A percentile compares a stretch with the other conserved stretches of the same genome.
Evolutionary conservation across 257 asterid species (phyloP).

Genomic region (Jasminum sambac): DNA sequence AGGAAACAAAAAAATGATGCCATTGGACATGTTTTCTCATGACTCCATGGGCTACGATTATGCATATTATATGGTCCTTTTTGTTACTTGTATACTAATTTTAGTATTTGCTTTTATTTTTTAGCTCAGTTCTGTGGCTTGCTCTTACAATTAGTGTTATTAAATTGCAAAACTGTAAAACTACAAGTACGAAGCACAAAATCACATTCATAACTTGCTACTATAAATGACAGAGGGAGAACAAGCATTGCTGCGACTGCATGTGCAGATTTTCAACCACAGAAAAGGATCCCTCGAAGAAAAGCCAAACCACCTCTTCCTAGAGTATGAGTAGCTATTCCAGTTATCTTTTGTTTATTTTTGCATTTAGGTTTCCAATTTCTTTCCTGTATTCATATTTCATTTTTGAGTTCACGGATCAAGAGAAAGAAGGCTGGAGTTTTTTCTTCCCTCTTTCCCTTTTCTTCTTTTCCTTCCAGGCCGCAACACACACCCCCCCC

Average conservation of each 20-base stretch:
- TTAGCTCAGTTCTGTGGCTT: slow-evolving; percentile 11
- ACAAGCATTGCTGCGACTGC: slow-evolving; percentile 77
- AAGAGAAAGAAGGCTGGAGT: slow-evolving; percentile 10
- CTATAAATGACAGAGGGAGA: slow-evolving; percentile 71
- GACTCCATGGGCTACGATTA: not conserved
- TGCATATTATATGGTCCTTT: not conserved
- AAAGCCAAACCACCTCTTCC: slow-evolving; percentile 87
- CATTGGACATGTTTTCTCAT: not conserved
- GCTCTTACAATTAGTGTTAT: not conserved
- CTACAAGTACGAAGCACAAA: slow-evolving; percentile 7
- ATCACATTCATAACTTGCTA: slow-evolving; percentile 14
- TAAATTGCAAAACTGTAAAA: not conserved
- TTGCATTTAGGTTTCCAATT: slow-evolving; percentile 16
- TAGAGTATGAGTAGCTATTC: slow-evolving; percentile 44
- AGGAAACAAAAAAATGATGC: not conserved
- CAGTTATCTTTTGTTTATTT: not conserved
- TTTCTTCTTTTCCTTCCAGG: too few relatives aligned
- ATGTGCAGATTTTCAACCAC: slow-evolving; percentile 53
- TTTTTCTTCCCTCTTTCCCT: not conserved
- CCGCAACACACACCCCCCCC: too few relatives aligned
- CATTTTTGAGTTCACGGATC: not conserved
- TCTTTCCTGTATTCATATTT: slow-evolving; percentile 5
- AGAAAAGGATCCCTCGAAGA: slow-evolving; percentile 54
- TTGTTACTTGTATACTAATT: not conserved
- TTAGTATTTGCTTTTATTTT: not conserved